phyloP scores from a whole-genome alignment of 2,329 filamentous ascomycete genomes.

The Neophaeococcomyces mojaviensis region DNA sequence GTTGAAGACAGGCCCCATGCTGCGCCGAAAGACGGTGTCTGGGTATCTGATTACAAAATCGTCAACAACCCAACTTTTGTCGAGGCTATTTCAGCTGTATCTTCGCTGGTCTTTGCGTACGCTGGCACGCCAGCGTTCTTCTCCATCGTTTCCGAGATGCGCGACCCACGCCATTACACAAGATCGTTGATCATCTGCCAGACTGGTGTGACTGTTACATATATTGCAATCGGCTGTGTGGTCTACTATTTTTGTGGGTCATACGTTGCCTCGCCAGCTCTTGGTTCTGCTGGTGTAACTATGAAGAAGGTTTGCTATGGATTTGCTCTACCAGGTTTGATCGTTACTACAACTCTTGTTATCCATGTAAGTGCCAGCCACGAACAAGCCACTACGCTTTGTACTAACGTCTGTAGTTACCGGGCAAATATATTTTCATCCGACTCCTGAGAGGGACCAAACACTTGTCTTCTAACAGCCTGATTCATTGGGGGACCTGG shows the following conservation, averaged over 20 bases:
- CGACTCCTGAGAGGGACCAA: slow-evolving; percentile 46
- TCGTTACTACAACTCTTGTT: slow-evolving; percentile 65
- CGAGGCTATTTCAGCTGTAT: slow-evolving; percentile 29
- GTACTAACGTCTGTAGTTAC: slow-evolving; percentile 21
- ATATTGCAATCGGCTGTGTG: slow-evolving; percentile 58
- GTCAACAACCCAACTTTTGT: slow-evolving; percentile 20
- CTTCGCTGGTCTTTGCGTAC: slow-evolving; percentile 61
- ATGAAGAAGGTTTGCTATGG: slow-evolving; percentile 61
- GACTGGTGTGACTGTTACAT: slow-evolving; percentile 51
- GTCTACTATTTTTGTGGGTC: slow-evolving; percentile 61
- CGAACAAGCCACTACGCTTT: no score
- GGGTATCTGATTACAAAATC: slow-evolving; percentile 4
- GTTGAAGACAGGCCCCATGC: slow-evolving; percentile 51
- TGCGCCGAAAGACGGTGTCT: slow-evolving; percentile 47
- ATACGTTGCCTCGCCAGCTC: slow-evolving; percentile 56
- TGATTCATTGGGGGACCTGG: slow-evolving; percentile 51
- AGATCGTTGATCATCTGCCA: slow-evolving; percentile 58
- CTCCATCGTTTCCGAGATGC: slow-evolving; percentile 57
- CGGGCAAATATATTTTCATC: slow-evolving; percentile 58
- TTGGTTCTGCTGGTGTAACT: slow-evolving; percentile 51
- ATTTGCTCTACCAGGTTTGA: slow-evolving; percentile 61
- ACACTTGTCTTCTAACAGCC: slow-evolving; percentile 43
- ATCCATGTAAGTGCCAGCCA: slow-evolving; percentile 47
- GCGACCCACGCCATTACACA: slow-evolving; percentile 52
- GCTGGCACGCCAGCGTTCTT: slow-evolving; percentile 63